phyloP scores from a whole-genome alignment of 345 rosid species.

The Salix udensis region DNA sequence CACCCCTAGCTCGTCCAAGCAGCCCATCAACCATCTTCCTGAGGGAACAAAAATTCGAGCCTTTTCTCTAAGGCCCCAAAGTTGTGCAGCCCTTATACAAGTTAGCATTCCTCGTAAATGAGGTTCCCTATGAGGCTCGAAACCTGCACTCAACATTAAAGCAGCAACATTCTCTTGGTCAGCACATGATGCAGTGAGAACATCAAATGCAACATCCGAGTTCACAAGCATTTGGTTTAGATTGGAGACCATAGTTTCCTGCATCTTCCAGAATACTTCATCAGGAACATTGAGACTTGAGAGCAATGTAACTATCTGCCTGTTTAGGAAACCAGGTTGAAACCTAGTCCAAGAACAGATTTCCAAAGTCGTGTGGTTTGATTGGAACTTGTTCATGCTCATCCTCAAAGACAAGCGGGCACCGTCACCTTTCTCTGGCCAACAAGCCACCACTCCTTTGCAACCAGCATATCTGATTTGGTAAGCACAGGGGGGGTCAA shows the following conservation, averaged over 20 bases:
- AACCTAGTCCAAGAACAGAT: slow-evolving; percentile 88
- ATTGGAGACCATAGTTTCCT: slow-evolving; percentile 53
- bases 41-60: slow-evolving; percentile 73
- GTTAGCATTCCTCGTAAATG: slow-evolving; percentile 81
- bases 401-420: slow-evolving; percentile 56
- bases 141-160: slow-evolving; percentile 88
- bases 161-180: slow-evolving; percentile 78
- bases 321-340: slow-evolving; percentile 88
- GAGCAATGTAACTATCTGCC: slow-evolving; percentile 80
- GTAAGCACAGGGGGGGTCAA: slow-evolving; percentile 61
- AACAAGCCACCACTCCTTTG: slow-evolving; percentile 88
- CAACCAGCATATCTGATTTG: slow-evolving; percentile 91
- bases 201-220: slow-evolving; percentile 72
- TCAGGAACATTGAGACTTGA: slow-evolving; percentile 62
- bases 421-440: slow-evolving; percentile 69
- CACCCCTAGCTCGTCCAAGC: slow-evolving; percentile 78
- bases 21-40: slow-evolving; percentile 95
- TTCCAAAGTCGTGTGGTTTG: slow-evolving; percentile 66
- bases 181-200: slow-evolving; percentile 71
- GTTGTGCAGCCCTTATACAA: slow-evolving; percentile 79
- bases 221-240: slow-evolving; percentile 64
- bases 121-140: slow-evolving; percentile 69
- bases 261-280: slow-evolving; percentile 73
- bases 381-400: slow-evolving; percentile 73
- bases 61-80: slow-evolving; percentile 82